phyloP scores from a whole-genome alignment of 306 rosid genomes.

The Fragaria vesca region DNA sequence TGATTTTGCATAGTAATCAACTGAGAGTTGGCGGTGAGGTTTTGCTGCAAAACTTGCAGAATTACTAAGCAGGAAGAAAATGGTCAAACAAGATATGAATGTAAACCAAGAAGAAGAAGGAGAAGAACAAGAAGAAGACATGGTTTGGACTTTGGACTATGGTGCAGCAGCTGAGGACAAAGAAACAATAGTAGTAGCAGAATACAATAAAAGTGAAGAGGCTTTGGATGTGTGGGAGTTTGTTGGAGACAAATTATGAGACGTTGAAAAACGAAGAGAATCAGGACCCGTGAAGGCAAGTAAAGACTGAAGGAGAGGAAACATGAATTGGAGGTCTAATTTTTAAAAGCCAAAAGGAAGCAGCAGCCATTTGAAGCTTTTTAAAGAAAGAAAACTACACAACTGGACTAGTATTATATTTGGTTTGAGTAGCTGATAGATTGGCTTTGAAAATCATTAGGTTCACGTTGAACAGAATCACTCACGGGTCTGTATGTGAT shows the following conservation, averaged over 20 bases:
- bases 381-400: background rate
- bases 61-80: slow-evolving; percentile 26
- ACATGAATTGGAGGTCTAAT: slow-evolving; percentile 6
- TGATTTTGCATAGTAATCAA: slow-evolving; percentile 63
- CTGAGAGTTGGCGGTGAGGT: slow-evolving; percentile 46
- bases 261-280: slow-evolving; percentile 39
- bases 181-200: slow-evolving; percentile 28
- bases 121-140: slow-evolving; percentile 42
- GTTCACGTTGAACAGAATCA: slow-evolving; percentile 21
- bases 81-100: slow-evolving; percentile 30
- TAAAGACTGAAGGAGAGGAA: slow-evolving; percentile 26
- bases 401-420: slow-evolving; percentile 5
- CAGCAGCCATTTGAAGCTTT: background rate
- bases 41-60: slow-evolving; percentile 33
- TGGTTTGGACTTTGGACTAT: slow-evolving; percentile 37
- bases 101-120: slow-evolving; percentile 31
- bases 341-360: slow-evolving; percentile 20
- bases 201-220: slow-evolving; percentile 32
- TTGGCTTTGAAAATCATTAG: background rate
- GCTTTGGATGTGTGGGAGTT: slow-evolving; percentile 24
- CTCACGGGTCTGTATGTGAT: slow-evolving; percentile 27
- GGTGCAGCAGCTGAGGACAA: slow-evolving; percentile 48
- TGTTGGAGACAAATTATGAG: slow-evolving; percentile 23
- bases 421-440: background rate
- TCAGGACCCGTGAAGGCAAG: slow-evolving; percentile 70